A percentile compares a stretch with the other conserved stretches of the same genome.
These are phyloP conservation scores for Zhuliangozyma blackwelliae DNA, from an alignment of 1,139 yeast genomes.

Conservation along the genomic window DNA sequence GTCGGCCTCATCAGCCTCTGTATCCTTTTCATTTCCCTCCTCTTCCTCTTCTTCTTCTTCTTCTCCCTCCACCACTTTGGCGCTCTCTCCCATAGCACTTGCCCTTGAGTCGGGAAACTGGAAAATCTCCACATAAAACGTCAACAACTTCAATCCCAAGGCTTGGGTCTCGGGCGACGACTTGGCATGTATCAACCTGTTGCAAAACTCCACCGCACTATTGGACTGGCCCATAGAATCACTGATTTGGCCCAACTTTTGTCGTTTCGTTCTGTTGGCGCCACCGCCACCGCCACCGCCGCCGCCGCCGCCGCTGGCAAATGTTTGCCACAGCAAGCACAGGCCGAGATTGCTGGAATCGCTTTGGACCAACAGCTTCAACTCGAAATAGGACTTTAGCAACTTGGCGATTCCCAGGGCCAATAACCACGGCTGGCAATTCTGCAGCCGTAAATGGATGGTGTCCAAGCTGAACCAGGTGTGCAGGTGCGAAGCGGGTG, in stretches of 20 bases:
- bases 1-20: conserved; percentile 2
- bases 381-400: conserved; percentile 21
- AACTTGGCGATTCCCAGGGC: conserved; percentile 26
- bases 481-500: conserved; percentile 1
- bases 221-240: conserved; percentile 15
- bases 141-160: conserved; percentile 27
- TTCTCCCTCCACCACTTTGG: too few relatives aligned
- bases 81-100: not conserved
- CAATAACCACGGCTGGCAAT: conserved; percentile 30
- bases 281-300: not conserved
- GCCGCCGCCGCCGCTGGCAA: not conserved
- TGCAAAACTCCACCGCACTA: conserved; percentile 18
- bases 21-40: not conserved
- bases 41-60: too few relatives aligned
- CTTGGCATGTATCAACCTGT: conserved; percentile 14
- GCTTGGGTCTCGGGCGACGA: conserved; percentile 16
- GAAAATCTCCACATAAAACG: conserved; percentile 18
- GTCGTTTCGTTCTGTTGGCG: conserved; percentile 13
- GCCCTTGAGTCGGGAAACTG: not conserved
- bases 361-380: conserved; percentile 10
- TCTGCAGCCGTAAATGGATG: conserved; percentile 18
- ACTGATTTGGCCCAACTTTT: conserved; percentile 16
- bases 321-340: conserved; percentile 1
- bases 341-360: conserved; percentile 3
- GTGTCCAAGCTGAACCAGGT: conserved; percentile 29